These are phyloP conservation scores for Venustampulla echinocandica DNA, from an alignment of 495 filamentous ascomycete species.

Conservation along the genomic window DNA sequence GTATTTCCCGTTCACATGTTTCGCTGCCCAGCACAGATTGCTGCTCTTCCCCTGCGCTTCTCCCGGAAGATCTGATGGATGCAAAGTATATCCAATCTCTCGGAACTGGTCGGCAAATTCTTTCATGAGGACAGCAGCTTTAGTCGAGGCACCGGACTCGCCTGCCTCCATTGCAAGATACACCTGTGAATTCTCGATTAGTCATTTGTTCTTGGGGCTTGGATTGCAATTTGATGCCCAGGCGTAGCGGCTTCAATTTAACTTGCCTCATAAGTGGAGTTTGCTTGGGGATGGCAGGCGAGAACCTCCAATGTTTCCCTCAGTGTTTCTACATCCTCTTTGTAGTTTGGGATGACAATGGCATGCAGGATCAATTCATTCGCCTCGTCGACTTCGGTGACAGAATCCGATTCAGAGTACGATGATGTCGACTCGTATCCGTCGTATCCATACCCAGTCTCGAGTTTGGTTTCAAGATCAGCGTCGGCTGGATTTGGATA, in stretches of 20 bases:
- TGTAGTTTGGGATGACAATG: slow-evolving; percentile 62
- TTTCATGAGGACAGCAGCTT: slow-evolving; percentile 44
- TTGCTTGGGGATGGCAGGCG: slow-evolving; percentile 54
- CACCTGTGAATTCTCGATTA: slow-evolving; percentile 34
- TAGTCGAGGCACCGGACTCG: slow-evolving; percentile 42
- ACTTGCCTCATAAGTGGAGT: slow-evolving; percentile 57
- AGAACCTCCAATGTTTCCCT: slow-evolving; percentile 56
- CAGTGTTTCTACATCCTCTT: slow-evolving; percentile 56
- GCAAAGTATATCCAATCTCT: slow-evolving; percentile 50
- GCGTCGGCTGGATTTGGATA: slow-evolving; percentile 19
- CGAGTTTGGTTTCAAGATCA: neutral
- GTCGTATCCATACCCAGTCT: slow-evolving; percentile 1
- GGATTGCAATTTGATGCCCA: no score
- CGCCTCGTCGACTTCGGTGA: neutral
- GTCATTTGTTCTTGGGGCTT: no score
- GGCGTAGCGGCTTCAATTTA: neutral
- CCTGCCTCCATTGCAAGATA: slow-evolving; percentile 66
- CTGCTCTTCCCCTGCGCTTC: slow-evolving; percentile 62
- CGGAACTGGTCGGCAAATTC: slow-evolving; percentile 52
- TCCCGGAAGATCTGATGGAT: slow-evolving; percentile 50
- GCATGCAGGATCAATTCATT: slow-evolving; percentile 40
- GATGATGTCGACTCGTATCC: neutral
- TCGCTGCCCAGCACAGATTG: slow-evolving; percentile 57
- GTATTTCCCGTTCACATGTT: slow-evolving; percentile 50
- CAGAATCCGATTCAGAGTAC: neutral